Evolutionary conservation across 495 filamentous ascomycete genomes (phyloP), one percentile per base, ranked within the genome.

Genomic region (Xeromyces bisporus): DNA sequence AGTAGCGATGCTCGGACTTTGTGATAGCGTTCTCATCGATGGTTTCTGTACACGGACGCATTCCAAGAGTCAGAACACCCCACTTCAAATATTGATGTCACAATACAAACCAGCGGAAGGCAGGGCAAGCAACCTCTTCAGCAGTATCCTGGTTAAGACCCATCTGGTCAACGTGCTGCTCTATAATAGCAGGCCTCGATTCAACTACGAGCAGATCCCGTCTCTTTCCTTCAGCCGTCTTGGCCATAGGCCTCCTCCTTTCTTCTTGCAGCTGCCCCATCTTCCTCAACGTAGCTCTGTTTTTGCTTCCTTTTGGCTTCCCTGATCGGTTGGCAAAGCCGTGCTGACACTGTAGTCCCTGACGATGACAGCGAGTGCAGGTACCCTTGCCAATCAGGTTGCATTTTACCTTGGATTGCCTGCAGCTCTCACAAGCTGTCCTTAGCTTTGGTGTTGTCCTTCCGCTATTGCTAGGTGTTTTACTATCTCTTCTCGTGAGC

Each of bases 341-440:
- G 32, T 63, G 61, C 37, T 50, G 51, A 33, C 59, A 63, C 29
- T 52, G 48, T 27, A 61, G 36, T n/a, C 57, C 56, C 35, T 63
- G 55, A 3, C 57, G 57, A 18, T 55, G 46, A 39, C 59, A 63
- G 10, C 59, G 54, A 14, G 52, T 54, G 37, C 59, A 63, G 4
- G 51, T 47, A 20, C 50, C 47, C 29, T 57, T 56, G 29, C 54
- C 52, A 2, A 55, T 56, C 25, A 60, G 21, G 35, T 58, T 58
- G 40, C 59, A 63, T 42, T 60, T 60, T 21, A 63, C 59, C 36
- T 63, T 63, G 25, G 59, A 63, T 33, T 61, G 59, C 18, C 59
- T 44, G 39, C 59, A 63, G 27, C 58, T 58, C 38, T 63, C 59
- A 35, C 59, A 63, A 9, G 59, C 59, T 15, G 59, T 51, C 39